phyloP scores from a whole-genome alignment of 768 basidiomycete species.

The Pisolithus microcarpus region DNA sequence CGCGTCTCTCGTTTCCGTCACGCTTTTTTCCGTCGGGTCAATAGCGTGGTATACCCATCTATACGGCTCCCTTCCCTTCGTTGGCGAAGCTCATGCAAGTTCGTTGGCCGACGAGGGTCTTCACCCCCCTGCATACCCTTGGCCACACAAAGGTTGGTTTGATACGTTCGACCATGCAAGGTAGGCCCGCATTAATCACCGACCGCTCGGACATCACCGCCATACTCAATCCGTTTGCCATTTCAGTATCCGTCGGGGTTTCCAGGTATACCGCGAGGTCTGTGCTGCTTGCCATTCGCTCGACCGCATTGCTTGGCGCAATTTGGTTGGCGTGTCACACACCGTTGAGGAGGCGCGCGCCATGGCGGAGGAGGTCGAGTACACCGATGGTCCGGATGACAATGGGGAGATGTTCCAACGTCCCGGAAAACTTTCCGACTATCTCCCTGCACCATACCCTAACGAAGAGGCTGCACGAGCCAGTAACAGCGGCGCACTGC shows the following conservation, averaged over 20 bases:
- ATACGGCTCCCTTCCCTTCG: conserved; percentile 83
- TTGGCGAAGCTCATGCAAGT: conserved; percentile 90
- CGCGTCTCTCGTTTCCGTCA: conserved; percentile 66
- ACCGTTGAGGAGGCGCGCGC: conserved; percentile 81
- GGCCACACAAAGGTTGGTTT: conserved; percentile 82
- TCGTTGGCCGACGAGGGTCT: conserved; percentile 91
- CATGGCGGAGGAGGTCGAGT: conserved; percentile 96
- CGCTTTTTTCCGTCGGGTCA: conserved; percentile 75
- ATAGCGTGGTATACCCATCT: conserved; percentile 96
- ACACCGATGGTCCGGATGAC: conserved; percentile 90
- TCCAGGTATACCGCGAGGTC: conserved; percentile 97
- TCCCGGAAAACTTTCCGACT: conserved; percentile 97
- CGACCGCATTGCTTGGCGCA: conserved; percentile 99
- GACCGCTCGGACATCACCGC: conserved; percentile 5
- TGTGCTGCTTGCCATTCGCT: conserved; percentile 99
- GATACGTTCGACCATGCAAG: conserved; percentile 96
- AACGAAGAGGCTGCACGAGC: conserved; percentile 98
- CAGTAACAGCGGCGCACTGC: conserved; percentile 88
- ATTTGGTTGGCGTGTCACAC: conserved; percentile 97
- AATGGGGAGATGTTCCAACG: conserved; percentile 98
- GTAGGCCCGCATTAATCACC: conserved; percentile 40
- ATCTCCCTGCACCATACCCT: conserved; percentile 90
- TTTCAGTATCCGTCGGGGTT: conserved; percentile 85
- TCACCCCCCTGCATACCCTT: conserved; percentile 81
- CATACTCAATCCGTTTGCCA: conserved; percentile 6